Evolutionary conservation across 305 asterid species (phyloP).

Genomic region (Rubia balearica): DNA sequence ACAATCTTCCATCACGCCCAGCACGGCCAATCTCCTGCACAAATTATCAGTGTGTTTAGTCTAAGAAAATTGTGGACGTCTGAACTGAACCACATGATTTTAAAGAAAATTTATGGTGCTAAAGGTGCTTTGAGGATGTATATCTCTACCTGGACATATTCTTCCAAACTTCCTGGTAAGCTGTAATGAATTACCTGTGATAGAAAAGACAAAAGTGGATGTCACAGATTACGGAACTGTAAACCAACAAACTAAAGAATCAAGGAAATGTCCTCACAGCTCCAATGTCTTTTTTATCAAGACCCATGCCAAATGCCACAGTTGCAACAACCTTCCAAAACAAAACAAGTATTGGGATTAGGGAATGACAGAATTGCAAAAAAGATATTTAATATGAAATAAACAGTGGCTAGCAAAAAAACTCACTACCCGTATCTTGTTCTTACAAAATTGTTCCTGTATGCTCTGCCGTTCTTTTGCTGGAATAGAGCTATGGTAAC

Average conservation of each 20-base stretch:
- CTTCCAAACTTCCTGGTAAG: slow-evolving; percentile 97
- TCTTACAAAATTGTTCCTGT: slow-evolving; percentile 80
- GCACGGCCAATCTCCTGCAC: slow-evolving; percentile 97
- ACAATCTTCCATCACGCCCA: slow-evolving; percentile 90
- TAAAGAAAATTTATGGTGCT: too few species aligned
- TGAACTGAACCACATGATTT: background rate
- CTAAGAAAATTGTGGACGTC: slow-evolving; percentile 15
- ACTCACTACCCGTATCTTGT: slow-evolving; percentile 88
- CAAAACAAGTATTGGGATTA: slow-evolving; percentile 21
- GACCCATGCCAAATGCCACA: slow-evolving; percentile 99
- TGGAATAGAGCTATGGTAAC: slow-evolving; percentile 91
- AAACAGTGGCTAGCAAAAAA: slow-evolving; percentile 3
- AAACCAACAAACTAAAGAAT: slow-evolving; percentile 9
- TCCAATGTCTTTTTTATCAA: slow-evolving; percentile 90
- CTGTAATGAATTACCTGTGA: slow-evolving; percentile 90
- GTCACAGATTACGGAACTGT: background rate
- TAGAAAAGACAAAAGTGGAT: background rate
- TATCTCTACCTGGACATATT: slow-evolving; percentile 79
- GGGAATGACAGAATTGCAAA: background rate
- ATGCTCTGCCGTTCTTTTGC: slow-evolving; percentile 68
- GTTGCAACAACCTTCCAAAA: slow-evolving; percentile 91
- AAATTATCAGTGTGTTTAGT: slow-evolving; percentile 17
- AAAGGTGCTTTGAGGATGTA: slow-evolving; percentile 13
- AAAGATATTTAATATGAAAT: background rate
- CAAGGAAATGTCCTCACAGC: slow-evolving; percentile 59